Evolutionary conservation across 306 rosid species (phyloP).

Genomic region (Acmispon strigosus): DNA sequence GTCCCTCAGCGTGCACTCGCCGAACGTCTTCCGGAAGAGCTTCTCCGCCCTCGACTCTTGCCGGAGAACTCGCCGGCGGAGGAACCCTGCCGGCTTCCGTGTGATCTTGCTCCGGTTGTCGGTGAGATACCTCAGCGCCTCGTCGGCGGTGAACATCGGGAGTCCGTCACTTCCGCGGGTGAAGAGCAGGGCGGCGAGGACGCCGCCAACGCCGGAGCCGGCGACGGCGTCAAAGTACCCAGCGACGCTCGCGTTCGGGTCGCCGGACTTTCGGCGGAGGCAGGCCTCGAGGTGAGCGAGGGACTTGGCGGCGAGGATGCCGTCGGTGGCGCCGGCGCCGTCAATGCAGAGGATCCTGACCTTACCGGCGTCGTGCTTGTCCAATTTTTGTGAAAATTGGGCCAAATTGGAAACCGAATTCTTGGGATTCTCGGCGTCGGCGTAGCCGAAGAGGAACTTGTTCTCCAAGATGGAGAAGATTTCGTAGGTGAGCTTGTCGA

Average conservation of each 20-base stretch:
- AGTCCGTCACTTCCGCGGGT: constrained; percentile 53
- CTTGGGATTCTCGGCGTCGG: constrained; percentile 16
- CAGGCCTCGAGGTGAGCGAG: constrained; percentile 61
- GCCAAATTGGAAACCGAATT: not conserved
- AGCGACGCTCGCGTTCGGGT: constrained; percentile 46
- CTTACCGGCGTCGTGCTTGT: constrained; percentile 39
- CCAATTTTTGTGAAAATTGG: not conserved
- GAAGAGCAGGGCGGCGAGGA: constrained; percentile 74
- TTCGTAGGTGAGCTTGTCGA: constrained; percentile 82
- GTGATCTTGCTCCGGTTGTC: constrained; percentile 52
- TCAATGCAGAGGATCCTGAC: constrained; percentile 81
- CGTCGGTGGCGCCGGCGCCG: constrained; percentile 78
- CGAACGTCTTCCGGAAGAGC: constrained; percentile 58
- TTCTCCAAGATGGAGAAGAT: constrained; percentile 90
- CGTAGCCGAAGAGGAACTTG: constrained; percentile 76
- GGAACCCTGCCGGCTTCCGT: constrained; percentile 35
- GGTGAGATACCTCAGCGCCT: constrained; percentile 48
- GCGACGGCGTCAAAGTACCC: constrained; percentile 76
- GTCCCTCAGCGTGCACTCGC: constrained; percentile 65
- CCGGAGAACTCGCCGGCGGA: constrained; percentile 46
- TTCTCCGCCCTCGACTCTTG: constrained; percentile 39
- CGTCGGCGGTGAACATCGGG: constrained; percentile 69
- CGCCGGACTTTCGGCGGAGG: constrained; percentile 53
- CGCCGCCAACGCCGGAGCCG: constrained; percentile 76
- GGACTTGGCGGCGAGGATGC: constrained; percentile 74